Base-by-base conservation (phyloP, 2,329 filamentous ascomycete genomes). In the Zymoseptoria passerinii region DNA sequence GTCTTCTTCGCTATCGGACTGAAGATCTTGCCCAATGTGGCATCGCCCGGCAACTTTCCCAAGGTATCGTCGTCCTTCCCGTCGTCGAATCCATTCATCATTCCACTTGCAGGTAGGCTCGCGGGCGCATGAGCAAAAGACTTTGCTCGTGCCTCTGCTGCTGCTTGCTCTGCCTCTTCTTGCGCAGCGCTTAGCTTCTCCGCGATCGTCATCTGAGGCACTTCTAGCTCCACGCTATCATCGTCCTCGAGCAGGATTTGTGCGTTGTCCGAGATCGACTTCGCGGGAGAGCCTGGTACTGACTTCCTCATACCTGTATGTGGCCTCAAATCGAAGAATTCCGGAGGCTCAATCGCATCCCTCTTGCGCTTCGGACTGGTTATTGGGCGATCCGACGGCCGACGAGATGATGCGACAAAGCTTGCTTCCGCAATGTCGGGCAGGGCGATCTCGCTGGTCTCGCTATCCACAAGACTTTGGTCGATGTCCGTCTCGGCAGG, bases 31-130 rank as follows among this genome's bases (percentile, higher is more conserved):
- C 63, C 50, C 19, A 63, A 57, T 68, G 80, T 79, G 50, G 76
- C 77, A 1, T 80, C 78, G 52, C 82, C 77, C 48, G 77, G 76
- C 44, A 84, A 75, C 58, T 70, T 74, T 35, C 70, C 68, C 40
- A 73, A 54, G 8, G 64, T 68, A 55, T 70, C 67, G 44, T 68
- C 67, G 28, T 63, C 60, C 23, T 61, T 60, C 20, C 60, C 61
- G 28, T 65, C 55, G 66, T 72, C 63, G n/a, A 55, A 54, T 10
- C 60, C 63, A 4, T 61, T 63, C 51, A 67, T 66, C 53, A 69
- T 63, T 23, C 62, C 69, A 28, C 51, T 56, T 6, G 55, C 57
- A 50, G 53, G 29, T n/a, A 52, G 48, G 27, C 40, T 35, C 23
- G 56, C 54, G 53, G 49, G 56, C 49, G 18, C 53, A 23, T 50